Base-by-base conservation (phyloP, 169 alveolate species). In the Plasmodium reichenowi region DNA sequence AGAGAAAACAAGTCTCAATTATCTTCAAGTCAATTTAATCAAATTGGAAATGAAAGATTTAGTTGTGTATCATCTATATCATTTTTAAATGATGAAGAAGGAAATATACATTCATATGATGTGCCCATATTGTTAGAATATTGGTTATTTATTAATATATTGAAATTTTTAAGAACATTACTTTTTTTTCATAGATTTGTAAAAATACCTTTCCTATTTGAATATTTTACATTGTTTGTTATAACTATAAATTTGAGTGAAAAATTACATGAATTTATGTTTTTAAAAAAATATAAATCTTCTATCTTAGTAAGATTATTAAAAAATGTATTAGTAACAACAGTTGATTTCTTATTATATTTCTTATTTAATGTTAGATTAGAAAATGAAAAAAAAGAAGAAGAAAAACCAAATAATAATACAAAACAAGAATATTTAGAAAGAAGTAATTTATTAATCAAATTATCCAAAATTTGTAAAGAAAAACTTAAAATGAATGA, bases 371-470 rank as follows among this genome's bases (percentile, higher is more conserved):
- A 76, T 68, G 54, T 76, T 15, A 76, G 89, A 63, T 20, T 76
- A 68, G 67, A 76, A 47, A 76, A 50, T 59, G 89, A 76, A 63
- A 67, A 48, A 12, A 66, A 76, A 64, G 20, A 50, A 24, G 47
- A 43, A 20, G 64, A 2, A 6, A 64, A 26, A 7, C 17, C 10
- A 32, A 50, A 29, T 20, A 32, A 45, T 22, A 62, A 74, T 22
- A 6, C 10, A 12, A 68, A 76, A 48, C 29, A 64, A 54, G 20
- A 32, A 26, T 64, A 76, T 64, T 22, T 26, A 56, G 76, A 76
- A 54, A 76, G 78, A 64, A 76, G 89, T 68, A 76, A 76, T 76
- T 24, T 76, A 76, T 56, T 76, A 76, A 76, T 76, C 32, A 76
- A 20, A 7, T 7, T 76, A 76, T 26, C 75, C 26, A 76, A 64